phyloP scores from a whole-genome alignment of 2,329 filamentous ascomycete species.

The Curvularia spicifera region DNA sequence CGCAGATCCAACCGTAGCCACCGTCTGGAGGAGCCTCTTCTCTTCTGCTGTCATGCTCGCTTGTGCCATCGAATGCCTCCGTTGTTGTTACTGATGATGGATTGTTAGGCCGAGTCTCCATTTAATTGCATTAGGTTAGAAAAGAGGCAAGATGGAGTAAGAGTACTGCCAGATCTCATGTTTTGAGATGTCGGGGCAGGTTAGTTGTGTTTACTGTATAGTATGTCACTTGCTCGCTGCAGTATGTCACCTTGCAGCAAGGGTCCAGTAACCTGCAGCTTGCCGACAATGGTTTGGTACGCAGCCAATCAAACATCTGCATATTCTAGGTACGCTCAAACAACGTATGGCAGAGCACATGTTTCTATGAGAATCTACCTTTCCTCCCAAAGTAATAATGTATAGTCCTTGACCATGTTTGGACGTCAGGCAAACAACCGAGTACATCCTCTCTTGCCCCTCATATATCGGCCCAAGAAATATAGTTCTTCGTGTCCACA shows the following conservation, averaged over 20 bases:
- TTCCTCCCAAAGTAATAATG: no score
- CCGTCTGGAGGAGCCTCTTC: conserved; percentile 20
- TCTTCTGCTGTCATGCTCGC: not conserved
- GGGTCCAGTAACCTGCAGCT: no score
- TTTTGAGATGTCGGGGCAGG: not conserved
- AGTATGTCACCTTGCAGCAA: not conserved
- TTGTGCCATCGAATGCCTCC: not conserved
- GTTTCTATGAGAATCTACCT: no score
- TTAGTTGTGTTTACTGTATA: not conserved
- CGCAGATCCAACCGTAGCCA: conserved; percentile 28
- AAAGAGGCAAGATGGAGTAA: not conserved
- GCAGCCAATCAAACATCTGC: no score
- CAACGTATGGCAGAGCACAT: no score
- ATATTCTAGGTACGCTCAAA: no score
- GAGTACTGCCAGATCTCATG: not conserved
- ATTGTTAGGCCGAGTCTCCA: not conserved
- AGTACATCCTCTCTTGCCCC: no score
- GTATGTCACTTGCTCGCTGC: not conserved
- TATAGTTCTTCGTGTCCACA: no score
- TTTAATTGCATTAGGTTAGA: not conserved
- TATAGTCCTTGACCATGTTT: no score
- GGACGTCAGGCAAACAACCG: no score
- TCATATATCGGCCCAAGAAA: no score
- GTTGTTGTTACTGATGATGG: not conserved
- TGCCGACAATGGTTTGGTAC: no score